Base-by-base conservation (phyloP, 805 yeast genomes). In the Komagataella ulmi region DNA sequence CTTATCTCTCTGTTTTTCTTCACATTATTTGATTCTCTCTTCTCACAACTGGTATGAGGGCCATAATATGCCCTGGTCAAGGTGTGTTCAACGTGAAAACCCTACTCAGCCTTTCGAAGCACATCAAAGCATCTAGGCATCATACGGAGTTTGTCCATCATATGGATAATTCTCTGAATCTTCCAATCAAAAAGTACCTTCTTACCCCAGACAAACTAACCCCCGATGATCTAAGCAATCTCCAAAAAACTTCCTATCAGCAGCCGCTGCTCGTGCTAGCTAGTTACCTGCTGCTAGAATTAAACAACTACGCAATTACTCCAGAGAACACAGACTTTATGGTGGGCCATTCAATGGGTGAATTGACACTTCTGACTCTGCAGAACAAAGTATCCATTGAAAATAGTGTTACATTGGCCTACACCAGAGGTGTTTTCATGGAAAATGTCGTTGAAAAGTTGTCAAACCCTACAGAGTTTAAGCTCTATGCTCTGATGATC, bases 291-390 rank as follows among this genome's bases (percentile, higher is more conserved):
- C 56, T 58, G 5, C 54, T 59, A n/a, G 46, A 57, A 6, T 50
- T 57, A 24, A 55, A 54, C 50, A 53, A 52, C 6, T 54, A 55
- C 50, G 61, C 59, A 7, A 43, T 59, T 6, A 14, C 43, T 5
- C 47, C 12, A 24, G 21, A 6, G 4, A 43, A 30, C 23, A 51
- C 59, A 1, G 60, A 64, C 47, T 61, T 56, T 50, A 53, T 59
- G 40, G 44, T 68, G 7, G 72, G 72, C 7, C 72, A 67, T 53
- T 66, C 71, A 5, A 51, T 68, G 21, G 72, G 72, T 1, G 72
- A 68, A 47, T 61, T 68, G 5, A 56, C 65, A 17, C 52, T 59
- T 3, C 47, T 68, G 44, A 65, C 60, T 2, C 45, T 62, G 3
- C 69, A 64, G 54, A 62, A 53, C 4, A 55, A 57, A 0, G 47